A percentile compares a stretch with the other conserved stretches of the same genome.
Conservation (phyloP, 2,329 filamentous ascomycete genomes). For the Colletotrichum cordylinicola region DNA sequence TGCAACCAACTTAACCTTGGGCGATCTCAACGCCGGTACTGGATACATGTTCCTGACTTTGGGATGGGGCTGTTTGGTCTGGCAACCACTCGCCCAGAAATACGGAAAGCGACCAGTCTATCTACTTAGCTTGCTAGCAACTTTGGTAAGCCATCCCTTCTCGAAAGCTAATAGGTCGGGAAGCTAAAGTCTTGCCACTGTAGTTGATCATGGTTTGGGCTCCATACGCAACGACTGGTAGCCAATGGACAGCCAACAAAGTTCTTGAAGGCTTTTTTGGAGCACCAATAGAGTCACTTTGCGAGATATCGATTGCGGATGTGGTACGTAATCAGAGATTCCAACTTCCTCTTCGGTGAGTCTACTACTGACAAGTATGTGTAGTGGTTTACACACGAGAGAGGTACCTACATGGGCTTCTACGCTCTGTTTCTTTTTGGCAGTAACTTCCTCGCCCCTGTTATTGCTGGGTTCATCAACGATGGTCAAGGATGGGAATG, state of each 20-base stretch:
- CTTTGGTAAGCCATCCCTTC: not conserved
- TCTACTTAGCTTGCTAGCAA: slow-evolving; percentile 26
- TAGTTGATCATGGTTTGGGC: slow-evolving; percentile 38
- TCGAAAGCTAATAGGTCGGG: fast-evolving
- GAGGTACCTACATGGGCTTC: slow-evolving; percentile 30
- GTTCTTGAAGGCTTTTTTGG: slow-evolving; percentile 33
- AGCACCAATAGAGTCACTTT: slow-evolving; percentile 33
- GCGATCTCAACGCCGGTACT: slow-evolving; percentile 53
- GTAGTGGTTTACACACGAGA: slow-evolving; percentile 31
- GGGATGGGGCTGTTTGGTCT: slow-evolving; percentile 56
- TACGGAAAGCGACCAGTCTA: slow-evolving; percentile 57
- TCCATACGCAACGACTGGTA: slow-evolving; percentile 24
- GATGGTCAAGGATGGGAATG: slow-evolving; percentile 34
- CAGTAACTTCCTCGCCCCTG: slow-evolving; percentile 35
- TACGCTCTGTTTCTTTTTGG: slow-evolving; percentile 33
- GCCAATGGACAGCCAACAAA: slow-evolving; percentile 32
- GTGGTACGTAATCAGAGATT: slow-evolving; percentile 10
- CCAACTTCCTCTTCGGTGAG: fast-evolving
- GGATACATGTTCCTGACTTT: slow-evolving; percentile 59
- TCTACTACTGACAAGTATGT: not conserved
- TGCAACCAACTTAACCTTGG: slow-evolving; percentile 47
- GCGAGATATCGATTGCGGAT: slow-evolving; percentile 32
- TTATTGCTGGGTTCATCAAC: slow-evolving; percentile 38
- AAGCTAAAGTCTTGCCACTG: not conserved
- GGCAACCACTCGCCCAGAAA: slow-evolving; percentile 57